These are phyloP conservation scores for Hansfordia pulvinata DNA, from an alignment of 2,329 filamentous ascomycete species.

Conservation along the genomic window DNA sequence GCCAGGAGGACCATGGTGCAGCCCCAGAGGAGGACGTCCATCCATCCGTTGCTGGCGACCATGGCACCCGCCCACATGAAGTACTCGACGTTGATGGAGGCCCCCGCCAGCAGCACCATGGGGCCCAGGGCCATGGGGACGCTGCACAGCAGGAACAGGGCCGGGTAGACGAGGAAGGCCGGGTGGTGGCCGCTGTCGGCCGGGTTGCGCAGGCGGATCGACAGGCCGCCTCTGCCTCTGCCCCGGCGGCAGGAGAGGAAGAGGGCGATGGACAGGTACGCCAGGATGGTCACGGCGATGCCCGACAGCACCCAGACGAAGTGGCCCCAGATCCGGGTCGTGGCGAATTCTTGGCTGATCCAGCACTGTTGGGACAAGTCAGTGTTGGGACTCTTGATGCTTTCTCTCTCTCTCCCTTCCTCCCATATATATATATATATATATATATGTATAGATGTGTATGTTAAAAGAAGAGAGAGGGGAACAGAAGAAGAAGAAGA, in stretches of 20 bases:
- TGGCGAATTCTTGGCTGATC: conserved; percentile 37
- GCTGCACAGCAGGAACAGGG: conserved; percentile 58
- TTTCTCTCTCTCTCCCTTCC: no score
- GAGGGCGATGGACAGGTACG: conserved; percentile 23
- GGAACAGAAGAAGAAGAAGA: neutral
- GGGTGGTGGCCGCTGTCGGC: conserved; percentile 24
- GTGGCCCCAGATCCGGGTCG: conserved; percentile 42
- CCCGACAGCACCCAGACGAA: conserved; percentile 47
- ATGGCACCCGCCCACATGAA: conserved; percentile 46
- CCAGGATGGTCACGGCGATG: conserved; percentile 17
- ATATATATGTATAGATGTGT: no score
- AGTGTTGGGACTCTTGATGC: no score
- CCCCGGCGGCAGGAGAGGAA: conserved; percentile 11
- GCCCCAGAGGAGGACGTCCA: conserved; percentile 41
- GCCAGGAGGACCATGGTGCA: conserved; percentile 35
- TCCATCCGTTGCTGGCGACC: conserved; percentile 40
- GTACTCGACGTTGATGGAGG: conserved; percentile 33
- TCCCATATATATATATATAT: no score
- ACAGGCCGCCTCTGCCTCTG: neutral
- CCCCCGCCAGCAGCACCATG: conserved; percentile 46
- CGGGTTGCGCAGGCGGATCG: conserved; percentile 5
- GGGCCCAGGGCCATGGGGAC: conserved; percentile 51
- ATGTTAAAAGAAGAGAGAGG: neutral
- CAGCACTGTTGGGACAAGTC: conserved; percentile 33
- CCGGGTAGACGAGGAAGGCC: conserved; percentile 51